Evolutionary conservation across 2,329 filamentous ascomycete genomes (phyloP).

Genomic region (Didymella arachidicola): DNA sequence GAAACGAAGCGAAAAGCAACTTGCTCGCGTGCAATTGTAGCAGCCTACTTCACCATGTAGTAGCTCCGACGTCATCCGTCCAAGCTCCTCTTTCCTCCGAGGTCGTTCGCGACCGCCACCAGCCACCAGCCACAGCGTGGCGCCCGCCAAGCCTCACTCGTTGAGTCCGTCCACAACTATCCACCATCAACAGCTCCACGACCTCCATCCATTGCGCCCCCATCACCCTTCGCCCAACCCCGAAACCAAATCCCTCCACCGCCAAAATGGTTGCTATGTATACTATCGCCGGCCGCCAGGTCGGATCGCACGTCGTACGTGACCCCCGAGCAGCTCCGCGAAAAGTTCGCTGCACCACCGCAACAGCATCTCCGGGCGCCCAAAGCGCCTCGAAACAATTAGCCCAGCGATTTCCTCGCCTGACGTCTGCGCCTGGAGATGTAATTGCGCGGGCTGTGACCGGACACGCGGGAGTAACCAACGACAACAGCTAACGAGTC

Average conservation of each 20-base stretch:
- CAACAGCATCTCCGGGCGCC: not conserved
- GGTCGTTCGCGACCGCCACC: constrained; percentile 2
- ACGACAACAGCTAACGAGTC: not conserved
- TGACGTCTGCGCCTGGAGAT: not conserved
- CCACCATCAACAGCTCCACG: constrained; percentile 28
- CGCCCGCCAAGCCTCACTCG: constrained; percentile 25
- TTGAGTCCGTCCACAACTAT: constrained; percentile 30
- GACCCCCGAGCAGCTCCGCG: constrained; percentile 11
- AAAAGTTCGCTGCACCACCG: constrained; percentile 25
- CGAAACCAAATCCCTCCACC: constrained; percentile 29
- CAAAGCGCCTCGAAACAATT: not conserved
- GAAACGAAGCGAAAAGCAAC: not conserved
- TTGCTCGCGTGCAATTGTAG: not conserved
- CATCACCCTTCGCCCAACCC: constrained; percentile 31
- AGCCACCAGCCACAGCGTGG: constrained; percentile 12
- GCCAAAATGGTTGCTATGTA: constrained; percentile 62
- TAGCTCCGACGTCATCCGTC: constrained; percentile 20
- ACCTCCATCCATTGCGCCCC: constrained; percentile 44
- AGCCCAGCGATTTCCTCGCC: not conserved
- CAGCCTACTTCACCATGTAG: constrained; percentile 1
- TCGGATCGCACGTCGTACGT: constrained; percentile 63
- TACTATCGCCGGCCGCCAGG: constrained; percentile 60
- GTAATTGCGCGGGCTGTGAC: not conserved
- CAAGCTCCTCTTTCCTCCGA: constrained; percentile 14
- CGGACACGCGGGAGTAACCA: not conserved